Conservation (phyloP, 1,139 yeast genomes). For the Candida freyschussii region DNA sequence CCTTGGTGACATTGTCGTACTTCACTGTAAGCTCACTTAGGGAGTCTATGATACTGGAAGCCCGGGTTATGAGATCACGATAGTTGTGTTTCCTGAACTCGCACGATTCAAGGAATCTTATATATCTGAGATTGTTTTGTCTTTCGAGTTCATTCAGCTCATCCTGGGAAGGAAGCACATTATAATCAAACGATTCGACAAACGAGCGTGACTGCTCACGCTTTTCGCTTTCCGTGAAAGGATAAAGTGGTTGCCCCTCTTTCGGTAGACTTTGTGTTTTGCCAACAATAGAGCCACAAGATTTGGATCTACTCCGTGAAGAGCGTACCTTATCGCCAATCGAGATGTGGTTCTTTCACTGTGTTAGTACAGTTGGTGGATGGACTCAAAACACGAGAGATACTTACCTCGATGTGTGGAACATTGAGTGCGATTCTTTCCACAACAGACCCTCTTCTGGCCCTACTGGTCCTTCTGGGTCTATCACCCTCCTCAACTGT, state of each 20-base stretch:
- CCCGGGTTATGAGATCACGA: slow-evolving; percentile 35
- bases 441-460: slow-evolving; percentile 49
- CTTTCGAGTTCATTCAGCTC: slow-evolving; percentile 28
- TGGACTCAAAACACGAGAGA: background rate
- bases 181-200: slow-evolving; percentile 36
- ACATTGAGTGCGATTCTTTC: slow-evolving; percentile 31
- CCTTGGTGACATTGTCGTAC: slow-evolving; percentile 52
- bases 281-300: slow-evolving; percentile 5
- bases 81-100: slow-evolving; percentile 29
- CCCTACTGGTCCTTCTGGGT: slow-evolving; percentile 20
- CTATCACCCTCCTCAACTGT: slow-evolving; percentile 5
- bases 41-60: slow-evolving; percentile 37
- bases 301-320: slow-evolving; percentile 14
- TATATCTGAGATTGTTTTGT: slow-evolving; percentile 30
- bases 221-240: slow-evolving; percentile 37
- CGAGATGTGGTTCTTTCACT: slow-evolving; percentile 3
- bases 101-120: slow-evolving; percentile 41
- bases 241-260: slow-evolving; percentile 24
- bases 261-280: background rate
- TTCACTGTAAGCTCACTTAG: slow-evolving; percentile 43
- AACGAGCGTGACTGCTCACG: slow-evolving; percentile 32
- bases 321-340: slow-evolving; percentile 1
- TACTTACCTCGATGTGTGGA: slow-evolving; percentile 24
- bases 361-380: no score
- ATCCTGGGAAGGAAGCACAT: slow-evolving; percentile 17